These are phyloP conservation scores for Termitomyces sp. DNA, from an alignment of 768 basidiomycete species.

Conservation along the genomic window DNA sequence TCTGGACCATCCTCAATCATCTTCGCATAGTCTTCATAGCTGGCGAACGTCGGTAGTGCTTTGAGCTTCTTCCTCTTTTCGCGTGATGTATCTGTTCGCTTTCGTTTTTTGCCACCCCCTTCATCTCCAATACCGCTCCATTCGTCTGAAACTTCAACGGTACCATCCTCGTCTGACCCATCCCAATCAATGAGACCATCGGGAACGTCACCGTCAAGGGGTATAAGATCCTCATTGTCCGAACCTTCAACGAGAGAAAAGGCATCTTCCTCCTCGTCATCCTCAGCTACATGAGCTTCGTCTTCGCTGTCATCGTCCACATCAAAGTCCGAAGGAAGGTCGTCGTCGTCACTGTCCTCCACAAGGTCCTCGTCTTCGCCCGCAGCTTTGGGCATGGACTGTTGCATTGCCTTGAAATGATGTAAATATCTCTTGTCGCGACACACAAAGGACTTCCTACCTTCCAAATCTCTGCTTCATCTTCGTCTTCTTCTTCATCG, in stretches of 20 bases:
- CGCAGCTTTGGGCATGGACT: slow-evolving; percentile 64
- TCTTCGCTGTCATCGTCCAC: slow-evolving; percentile 28
- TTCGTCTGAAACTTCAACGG: slow-evolving; percentile 36
- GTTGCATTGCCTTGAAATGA: slow-evolving; percentile 74
- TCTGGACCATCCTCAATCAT: slow-evolving; percentile 80
- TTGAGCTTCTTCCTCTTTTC: slow-evolving; percentile 65
- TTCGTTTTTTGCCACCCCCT: slow-evolving; percentile 40
- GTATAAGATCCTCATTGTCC: slow-evolving; percentile 68
- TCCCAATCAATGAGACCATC: slow-evolving; percentile 59
- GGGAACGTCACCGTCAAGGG: slow-evolving; percentile 52
- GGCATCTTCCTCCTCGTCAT: slow-evolving; percentile 38
- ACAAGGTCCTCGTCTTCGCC: slow-evolving; percentile 46
- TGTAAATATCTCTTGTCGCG: not conserved
- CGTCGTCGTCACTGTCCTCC: slow-evolving; percentile 31
- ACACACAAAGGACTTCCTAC: slow-evolving; percentile 33
- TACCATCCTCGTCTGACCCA: slow-evolving; percentile 45
- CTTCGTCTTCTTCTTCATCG: slow-evolving; percentile 41
- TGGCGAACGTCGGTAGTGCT: slow-evolving; percentile 77
- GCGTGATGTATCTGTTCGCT: slow-evolving; percentile 33
- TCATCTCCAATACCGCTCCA: slow-evolving; percentile 49
- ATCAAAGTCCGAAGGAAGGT: slow-evolving; percentile 25
- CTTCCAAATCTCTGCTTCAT: slow-evolving; percentile 87
- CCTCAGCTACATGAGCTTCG: slow-evolving; percentile 16
- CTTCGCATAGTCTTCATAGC: slow-evolving; percentile 81
- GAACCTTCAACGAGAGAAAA: slow-evolving; percentile 62